These are phyloP conservation scores for Alternaria angustiovoidea DNA, from an alignment of 2,329 filamentous ascomycete genomes.

Conservation along the genomic window DNA sequence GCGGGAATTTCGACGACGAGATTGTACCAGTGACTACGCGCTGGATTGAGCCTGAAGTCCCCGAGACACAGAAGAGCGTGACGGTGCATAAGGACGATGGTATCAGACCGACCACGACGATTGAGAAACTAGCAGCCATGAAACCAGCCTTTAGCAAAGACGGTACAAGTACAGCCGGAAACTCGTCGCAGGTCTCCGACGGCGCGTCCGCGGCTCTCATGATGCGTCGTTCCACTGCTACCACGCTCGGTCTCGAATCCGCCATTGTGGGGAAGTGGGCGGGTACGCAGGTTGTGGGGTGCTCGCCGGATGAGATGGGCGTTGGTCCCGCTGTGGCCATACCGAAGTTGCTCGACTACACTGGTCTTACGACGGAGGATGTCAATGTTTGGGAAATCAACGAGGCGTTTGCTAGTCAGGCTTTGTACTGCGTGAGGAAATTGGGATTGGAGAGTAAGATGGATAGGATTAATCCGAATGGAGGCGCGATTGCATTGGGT, in stretches of 20 bases:
- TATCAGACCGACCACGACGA: slow-evolving; percentile 71
- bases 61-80: slow-evolving; percentile 47
- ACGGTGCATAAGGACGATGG: slow-evolving; percentile 83
- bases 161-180: slow-evolving; percentile 84
- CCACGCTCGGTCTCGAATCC: slow-evolving; percentile 71
- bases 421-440: slow-evolving; percentile 74
- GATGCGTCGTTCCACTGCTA: slow-evolving; percentile 83
- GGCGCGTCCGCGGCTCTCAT: slow-evolving; percentile 84
- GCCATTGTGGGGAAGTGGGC: slow-evolving; percentile 85
- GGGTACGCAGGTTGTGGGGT: slow-evolving; percentile 77
- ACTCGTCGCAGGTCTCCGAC: slow-evolving; percentile 79
- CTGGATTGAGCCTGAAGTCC: slow-evolving; percentile 68
- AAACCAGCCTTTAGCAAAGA: slow-evolving; percentile 84
- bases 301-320: slow-evolving; percentile 91
- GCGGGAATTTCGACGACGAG: slow-evolving; percentile 77
- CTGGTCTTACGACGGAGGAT: slow-evolving; percentile 72
- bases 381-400: slow-evolving; percentile 93
- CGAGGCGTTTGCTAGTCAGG: slow-evolving; percentile 75
- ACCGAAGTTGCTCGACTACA: slow-evolving; percentile 76
- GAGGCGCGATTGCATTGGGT: slow-evolving; percentile 91
- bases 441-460: slow-evolving; percentile 72
- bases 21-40: slow-evolving; percentile 81
- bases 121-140: slow-evolving; percentile 77
- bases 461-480: slow-evolving; percentile 86
- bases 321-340: slow-evolving; percentile 87